phyloP scores from a whole-genome alignment of 371 early-diverging fungal genomes.

The Nematocida homosporus region DNA sequence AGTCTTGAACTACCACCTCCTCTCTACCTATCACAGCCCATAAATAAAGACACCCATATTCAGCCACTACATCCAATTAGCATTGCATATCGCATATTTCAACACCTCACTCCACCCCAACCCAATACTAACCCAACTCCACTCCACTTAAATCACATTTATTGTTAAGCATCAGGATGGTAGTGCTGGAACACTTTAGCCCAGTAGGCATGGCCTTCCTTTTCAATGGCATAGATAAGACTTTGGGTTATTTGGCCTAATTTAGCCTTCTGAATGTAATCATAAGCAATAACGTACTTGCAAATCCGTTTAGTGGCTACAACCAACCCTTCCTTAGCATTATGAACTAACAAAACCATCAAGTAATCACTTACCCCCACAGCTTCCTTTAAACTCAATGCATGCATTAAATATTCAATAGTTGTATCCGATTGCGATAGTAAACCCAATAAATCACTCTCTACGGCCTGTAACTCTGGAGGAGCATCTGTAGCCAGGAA shows the following conservation, averaged over 20 bases:
- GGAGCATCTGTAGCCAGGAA: too few species aligned
- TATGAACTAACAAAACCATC: not conserved
- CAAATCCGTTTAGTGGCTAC: conserved; percentile 15
- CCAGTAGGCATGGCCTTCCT: conserved; percentile 27
- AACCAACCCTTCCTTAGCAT: conserved; percentile 2
- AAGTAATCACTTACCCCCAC: conserved; percentile 21
- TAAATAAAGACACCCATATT: too few species aligned
- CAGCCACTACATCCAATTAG: too few species aligned
- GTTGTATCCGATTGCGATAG: not conserved
- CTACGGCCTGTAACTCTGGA: too few species aligned
- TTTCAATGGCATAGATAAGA: conserved; percentile 1
- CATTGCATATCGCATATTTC: too few species aligned
- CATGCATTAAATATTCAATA: not conserved
- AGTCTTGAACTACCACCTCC: too few species aligned
- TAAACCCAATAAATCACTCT: too few species aligned
- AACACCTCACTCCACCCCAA: too few species aligned
- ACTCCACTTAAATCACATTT: too few species aligned
- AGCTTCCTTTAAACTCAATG: not conserved
- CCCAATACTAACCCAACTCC: too few species aligned
- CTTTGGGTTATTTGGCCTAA: not conserved
- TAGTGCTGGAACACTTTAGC: not conserved
- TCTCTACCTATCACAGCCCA: too few species aligned
- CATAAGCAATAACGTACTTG: conserved; percentile 19
- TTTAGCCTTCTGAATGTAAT: not conserved
- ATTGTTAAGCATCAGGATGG: not conserved